phyloP scores from a whole-genome alignment of 1,139 yeast species.

The Candida sanyaensis region DNA sequence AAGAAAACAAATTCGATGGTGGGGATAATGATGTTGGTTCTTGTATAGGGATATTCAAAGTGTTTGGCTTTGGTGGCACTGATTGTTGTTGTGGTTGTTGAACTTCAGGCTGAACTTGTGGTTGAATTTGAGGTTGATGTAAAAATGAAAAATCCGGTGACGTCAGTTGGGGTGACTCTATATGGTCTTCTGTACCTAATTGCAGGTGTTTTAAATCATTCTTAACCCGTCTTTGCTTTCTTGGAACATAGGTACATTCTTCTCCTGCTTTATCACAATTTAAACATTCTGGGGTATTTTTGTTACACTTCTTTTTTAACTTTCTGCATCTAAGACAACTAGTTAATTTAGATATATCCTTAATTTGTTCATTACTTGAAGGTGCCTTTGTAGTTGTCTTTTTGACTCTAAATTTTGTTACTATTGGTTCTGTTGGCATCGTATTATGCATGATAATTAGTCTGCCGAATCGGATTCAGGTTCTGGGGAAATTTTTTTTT shows the following conservation, averaged over 20 bases:
- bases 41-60: neutral
- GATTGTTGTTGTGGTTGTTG: neutral
- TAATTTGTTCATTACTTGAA: neutral
- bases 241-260: slow-evolving; percentile 45
- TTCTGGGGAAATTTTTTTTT: too few species aligned
- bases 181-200: neutral
- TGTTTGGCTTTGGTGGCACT: neutral
- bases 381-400: neutral
- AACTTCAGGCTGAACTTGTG: neutral
- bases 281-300: slow-evolving; percentile 43
- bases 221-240: slow-evolving; percentile 24
- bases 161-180: neutral
- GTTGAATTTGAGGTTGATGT: neutral
- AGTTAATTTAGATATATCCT: slow-evolving; percentile 10
- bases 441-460: neutral
- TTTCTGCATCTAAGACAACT: slow-evolving; percentile 26
- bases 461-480: neutral
- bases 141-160: slow-evolving; percentile 2
- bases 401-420: slow-evolving; percentile 10
- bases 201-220: neutral
- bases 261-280: slow-evolving; percentile 42
- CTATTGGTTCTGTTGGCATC: slow-evolving; percentile 2
- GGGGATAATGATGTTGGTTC: neutral
- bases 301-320: slow-evolving; percentile 52
- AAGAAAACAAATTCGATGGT: neutral